Conservation (phyloP, 1,284 basidiomycete genomes). For the Wolfiporia cocos region DNA sequence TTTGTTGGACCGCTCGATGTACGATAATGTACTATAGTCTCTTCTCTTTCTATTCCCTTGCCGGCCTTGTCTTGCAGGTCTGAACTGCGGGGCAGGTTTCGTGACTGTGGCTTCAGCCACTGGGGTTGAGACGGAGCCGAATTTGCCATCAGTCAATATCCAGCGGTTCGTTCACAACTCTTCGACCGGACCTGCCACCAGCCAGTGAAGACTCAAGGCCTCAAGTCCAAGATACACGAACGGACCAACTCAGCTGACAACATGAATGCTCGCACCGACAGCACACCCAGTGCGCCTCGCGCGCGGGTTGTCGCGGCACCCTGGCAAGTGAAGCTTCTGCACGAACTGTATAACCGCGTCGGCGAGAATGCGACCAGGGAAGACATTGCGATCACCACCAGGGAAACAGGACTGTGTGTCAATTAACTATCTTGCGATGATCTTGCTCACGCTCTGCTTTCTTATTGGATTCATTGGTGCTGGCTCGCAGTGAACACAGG, state of each 20-base stretch:
- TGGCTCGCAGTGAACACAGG: conserved; percentile 12
- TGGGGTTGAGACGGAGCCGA: neutral
- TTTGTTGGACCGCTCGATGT: too few species aligned
- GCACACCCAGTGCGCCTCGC: neutral
- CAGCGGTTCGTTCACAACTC: neutral
- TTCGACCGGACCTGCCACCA: too few species aligned
- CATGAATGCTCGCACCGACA: too few species aligned
- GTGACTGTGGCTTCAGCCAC: neutral
- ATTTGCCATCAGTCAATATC: neutral
- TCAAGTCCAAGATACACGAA: too few species aligned
- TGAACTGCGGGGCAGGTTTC: neutral
- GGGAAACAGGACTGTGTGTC: conserved; percentile 19
- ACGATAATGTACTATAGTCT: conserved; percentile 3
- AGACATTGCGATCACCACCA: conserved; percentile 10
- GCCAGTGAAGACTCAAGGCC: too few species aligned
- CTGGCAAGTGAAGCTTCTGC: conserved; percentile 12
- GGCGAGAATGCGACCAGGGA: conserved; percentile 12
- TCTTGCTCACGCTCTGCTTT: too few species aligned
- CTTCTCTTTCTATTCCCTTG: neutral
- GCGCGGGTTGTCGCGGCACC: conserved; percentile 12
- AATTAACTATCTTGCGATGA: too few species aligned
- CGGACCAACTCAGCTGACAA: too few species aligned
- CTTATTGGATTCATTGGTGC: too few species aligned
- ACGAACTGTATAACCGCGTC: conserved; percentile 7
- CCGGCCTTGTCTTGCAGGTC: too few species aligned